Conservation (phyloP, 1,284 basidiomycete species). For the Termitomyces sp. region DNA sequence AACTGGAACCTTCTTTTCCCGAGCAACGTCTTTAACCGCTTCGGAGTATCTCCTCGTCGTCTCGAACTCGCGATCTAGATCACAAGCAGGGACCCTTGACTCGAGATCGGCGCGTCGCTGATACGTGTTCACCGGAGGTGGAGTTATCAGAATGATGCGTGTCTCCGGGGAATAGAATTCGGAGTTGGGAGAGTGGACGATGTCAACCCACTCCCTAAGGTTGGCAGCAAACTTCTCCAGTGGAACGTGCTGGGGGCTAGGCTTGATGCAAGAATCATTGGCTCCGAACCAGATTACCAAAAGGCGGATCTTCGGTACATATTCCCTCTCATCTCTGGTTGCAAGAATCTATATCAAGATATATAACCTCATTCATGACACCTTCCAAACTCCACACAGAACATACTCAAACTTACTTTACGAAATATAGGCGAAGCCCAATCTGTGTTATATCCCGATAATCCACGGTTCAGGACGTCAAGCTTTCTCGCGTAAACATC, state of each 20-base stretch:
- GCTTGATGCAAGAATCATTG: slow-evolving; percentile 70
- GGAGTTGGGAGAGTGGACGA: slow-evolving; percentile 59
- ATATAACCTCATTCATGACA: background rate
- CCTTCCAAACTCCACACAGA: background rate
- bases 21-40: slow-evolving; percentile 59
- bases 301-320: slow-evolving; percentile 60
- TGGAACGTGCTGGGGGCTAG: slow-evolving; percentile 66
- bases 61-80: slow-evolving; percentile 55
- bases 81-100: slow-evolving; percentile 38
- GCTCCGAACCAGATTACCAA: slow-evolving; percentile 88
- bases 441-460: slow-evolving; percentile 78
- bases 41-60: slow-evolving; percentile 65
- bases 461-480: slow-evolving; percentile 80
- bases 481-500: slow-evolving; percentile 74
- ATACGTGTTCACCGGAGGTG: slow-evolving; percentile 74
- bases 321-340: slow-evolving; percentile 41
- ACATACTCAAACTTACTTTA: slow-evolving; percentile 42
- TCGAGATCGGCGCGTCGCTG: slow-evolving; percentile 46
- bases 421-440: slow-evolving; percentile 79
- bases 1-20: slow-evolving; percentile 47
- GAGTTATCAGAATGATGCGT: slow-evolving; percentile 74
- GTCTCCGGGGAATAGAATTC: slow-evolving; percentile 70
- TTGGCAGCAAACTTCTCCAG: slow-evolving; percentile 64
- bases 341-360: slow-evolving; percentile 46
- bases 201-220: slow-evolving; percentile 54